A percentile compares a stretch with the other conserved stretches of the same genome.
Conservation (phyloP, 768 basidiomycete species). For the Hericium rajendrae region DNA sequence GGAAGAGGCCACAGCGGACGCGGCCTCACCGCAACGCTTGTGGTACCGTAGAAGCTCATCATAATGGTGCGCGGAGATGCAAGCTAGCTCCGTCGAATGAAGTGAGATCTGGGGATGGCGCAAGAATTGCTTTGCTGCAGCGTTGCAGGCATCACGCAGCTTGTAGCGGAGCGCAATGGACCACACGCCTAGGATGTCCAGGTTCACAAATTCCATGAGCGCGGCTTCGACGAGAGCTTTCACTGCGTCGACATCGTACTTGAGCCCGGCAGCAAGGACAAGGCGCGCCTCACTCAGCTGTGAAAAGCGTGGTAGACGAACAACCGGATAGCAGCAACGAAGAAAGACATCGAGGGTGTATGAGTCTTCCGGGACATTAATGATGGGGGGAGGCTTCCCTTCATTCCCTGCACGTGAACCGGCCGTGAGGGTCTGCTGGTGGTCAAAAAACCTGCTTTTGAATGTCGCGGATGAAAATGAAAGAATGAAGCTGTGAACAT, state of each 20-base stretch:
- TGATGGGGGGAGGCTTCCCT: background rate
- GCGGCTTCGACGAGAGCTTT: background rate
- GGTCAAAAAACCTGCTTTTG: too few species aligned
- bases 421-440: too few species aligned
- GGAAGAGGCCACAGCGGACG: background rate
- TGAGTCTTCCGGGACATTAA: background rate
- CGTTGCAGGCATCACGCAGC: background rate
- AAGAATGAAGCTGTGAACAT: background rate
- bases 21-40: background rate
- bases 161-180: background rate
- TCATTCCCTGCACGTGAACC: too few species aligned
- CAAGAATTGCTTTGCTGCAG: background rate
- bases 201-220: background rate
- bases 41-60: background rate
- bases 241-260: background rate
- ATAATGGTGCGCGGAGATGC: background rate
- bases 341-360: background rate
- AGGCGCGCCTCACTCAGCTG: background rate
- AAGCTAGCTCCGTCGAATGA: background rate
- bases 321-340: background rate
- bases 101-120: background rate
- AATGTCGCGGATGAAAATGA: background rate
- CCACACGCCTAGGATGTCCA: background rate
- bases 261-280: background rate
- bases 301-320: too few species aligned